Base-by-base conservation (phyloP, 495 filamentous ascomycete species). In the Parachaetomium inaequale region DNA sequence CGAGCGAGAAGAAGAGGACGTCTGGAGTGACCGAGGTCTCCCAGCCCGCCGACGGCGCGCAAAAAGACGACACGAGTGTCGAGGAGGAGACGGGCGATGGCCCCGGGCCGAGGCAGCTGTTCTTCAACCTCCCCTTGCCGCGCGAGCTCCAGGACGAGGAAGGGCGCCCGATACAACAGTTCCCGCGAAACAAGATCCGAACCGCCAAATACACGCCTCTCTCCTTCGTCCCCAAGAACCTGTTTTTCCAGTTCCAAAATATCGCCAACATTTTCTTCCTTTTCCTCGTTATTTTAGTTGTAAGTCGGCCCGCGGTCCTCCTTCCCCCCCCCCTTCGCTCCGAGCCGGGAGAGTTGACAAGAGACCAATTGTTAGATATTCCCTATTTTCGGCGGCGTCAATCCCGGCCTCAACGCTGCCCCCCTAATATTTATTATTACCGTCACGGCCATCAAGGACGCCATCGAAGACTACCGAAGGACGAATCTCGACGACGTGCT, bases 221-320 rank as follows among this genome's bases (percentile, higher is more conserved):
- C 55, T 95, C 89, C 65, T 99, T 99, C 78, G 75, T 98, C n/a
- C 95, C 95, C 11, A 97, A 98, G 76, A 96, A 99, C 74, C 72
- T 98, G 58, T 99, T 86, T 83, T 87, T 94, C 61, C 95, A 99
- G 74, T 98, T 99, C 72, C 93, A 98, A 76, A 98, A 98, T 74
- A 90, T 99, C 66, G 95, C 95, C 57, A 99, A 98, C 74, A 86
- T 98, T 42, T 99, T 96, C 75, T 99, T 99, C 81, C 80, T 98
- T 58, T 96, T 97, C 76, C 84, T 94, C 63, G 93, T 96, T 73
- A 93, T 99, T 71, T 85, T 99, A 59, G 84, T 87, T 65, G 95
- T 98, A 87, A 75, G 92, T 82, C 46, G n/a, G 62, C 26, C 50
- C 26, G 34, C 47, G 36, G 8, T 31, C 58, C 38, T 23, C 42